These are phyloP conservation scores for Arctium lappa DNA, from an alignment of 129 eudicot genomes.

Conservation along the genomic window DNA sequence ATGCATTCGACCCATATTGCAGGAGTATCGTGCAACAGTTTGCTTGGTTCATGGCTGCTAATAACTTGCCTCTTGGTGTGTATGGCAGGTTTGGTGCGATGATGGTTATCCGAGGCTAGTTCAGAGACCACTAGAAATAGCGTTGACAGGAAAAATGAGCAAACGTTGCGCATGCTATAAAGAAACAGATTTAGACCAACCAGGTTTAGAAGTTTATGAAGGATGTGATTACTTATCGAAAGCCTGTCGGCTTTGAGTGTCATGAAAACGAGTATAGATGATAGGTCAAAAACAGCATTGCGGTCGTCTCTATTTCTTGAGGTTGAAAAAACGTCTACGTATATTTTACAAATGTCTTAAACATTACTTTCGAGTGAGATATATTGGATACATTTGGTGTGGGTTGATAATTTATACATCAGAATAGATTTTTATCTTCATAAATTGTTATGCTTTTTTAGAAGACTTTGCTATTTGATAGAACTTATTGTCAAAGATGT, in stretches of 20 bases:
- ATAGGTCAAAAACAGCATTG: background rate
- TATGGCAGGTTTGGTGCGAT: constrained; percentile 91
- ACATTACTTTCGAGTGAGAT: background rate
- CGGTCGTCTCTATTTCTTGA: background rate
- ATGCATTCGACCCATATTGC: background rate
- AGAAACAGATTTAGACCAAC: constrained; percentile 54
- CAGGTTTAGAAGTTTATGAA: constrained; percentile 69
- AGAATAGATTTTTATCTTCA: background rate
- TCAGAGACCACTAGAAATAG: constrained; percentile 77
- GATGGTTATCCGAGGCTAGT: constrained; percentile 86
- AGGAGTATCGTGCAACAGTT: background rate
- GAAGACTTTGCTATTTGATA: background rate
- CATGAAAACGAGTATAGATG: background rate
- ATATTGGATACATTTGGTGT: background rate
- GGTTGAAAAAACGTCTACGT: background rate
- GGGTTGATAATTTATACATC: background rate
- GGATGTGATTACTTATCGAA: constrained; percentile 72
- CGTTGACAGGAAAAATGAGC: constrained; percentile 93
- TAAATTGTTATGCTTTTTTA: background rate
- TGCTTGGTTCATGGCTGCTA: constrained; percentile 50
- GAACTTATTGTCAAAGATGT: background rate
- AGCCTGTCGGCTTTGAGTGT: constrained; percentile 32
- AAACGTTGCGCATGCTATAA: constrained; percentile 84
- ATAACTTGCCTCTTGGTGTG: constrained; percentile 3
- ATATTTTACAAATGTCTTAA: background rate